Evolutionary conservation across 1,139 yeast genomes (phyloP).

Genomic region (Pichia sp.): DNA sequence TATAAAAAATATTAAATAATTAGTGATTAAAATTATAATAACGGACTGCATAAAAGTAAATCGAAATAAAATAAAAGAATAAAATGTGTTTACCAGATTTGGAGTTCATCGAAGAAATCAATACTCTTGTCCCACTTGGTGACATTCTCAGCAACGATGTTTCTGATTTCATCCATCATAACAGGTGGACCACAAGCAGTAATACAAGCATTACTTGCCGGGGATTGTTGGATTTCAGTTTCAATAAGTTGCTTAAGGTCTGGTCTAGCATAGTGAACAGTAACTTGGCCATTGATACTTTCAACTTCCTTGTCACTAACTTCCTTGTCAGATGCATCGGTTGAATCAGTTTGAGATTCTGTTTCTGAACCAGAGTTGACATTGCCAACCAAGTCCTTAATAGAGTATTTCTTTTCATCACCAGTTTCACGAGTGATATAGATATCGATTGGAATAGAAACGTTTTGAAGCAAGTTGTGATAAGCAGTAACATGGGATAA

Average conservation of each 20-base stretch:
- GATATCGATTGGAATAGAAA: slow-evolving; percentile 14
- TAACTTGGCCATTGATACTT: not conserved
- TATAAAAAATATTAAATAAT: too few relatives aligned
- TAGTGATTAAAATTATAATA: too few relatives aligned
- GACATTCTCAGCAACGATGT: slow-evolving; percentile 15
- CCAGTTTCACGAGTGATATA: slow-evolving; percentile 18
- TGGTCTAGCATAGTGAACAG: slow-evolving; percentile 43
- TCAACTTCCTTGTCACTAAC: slow-evolving; percentile 3
- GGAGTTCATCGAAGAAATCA: slow-evolving; percentile 28
- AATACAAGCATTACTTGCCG: slow-evolving; percentile 37
- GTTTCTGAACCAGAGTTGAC: slow-evolving; percentile 6
- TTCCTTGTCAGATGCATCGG: slow-evolving; percentile 4
- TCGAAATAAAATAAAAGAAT: too few relatives aligned
- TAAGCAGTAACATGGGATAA: slow-evolving; percentile 12
- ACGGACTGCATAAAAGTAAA: too few relatives aligned
- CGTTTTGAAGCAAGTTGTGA: slow-evolving; percentile 1
- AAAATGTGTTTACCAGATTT: slow-evolving; percentile 24
- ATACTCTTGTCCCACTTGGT: slow-evolving; percentile 18
- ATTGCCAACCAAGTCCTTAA: slow-evolving; percentile 1
- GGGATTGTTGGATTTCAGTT: slow-evolving; percentile 35
- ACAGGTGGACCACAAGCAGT: slow-evolving; percentile 47
- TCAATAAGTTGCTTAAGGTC: slow-evolving; percentile 36
- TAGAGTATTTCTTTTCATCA: not conserved
- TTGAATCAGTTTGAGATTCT: too few relatives aligned
- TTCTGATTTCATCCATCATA: slow-evolving; percentile 37